Conservation (phyloP, 2,329 filamentous ascomycete species). For the Ophiocordyceps sinensis region DNA sequence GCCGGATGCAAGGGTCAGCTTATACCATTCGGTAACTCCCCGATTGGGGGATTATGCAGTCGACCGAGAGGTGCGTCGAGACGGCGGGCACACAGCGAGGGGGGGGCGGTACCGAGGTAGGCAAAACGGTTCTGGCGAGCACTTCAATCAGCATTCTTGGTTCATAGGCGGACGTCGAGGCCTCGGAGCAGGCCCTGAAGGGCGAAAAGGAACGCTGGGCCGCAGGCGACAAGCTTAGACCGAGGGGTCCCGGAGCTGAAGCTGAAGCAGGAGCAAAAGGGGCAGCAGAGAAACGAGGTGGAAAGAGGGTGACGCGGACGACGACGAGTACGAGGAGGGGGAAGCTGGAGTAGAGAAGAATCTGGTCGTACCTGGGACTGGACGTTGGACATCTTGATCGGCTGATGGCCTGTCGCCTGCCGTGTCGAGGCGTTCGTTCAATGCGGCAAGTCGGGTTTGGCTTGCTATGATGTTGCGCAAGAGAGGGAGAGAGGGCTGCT, state of each 20-base stretch:
- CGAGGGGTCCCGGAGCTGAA: neutral
- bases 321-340: neutral
- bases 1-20: constrained; percentile 4
- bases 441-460: constrained; percentile 17
- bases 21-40: neutral
- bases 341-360: neutral
- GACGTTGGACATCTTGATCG: constrained; percentile 45
- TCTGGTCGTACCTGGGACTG: constrained; percentile 38
- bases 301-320: neutral
- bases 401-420: constrained; percentile 31
- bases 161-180: neutral
- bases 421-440: constrained; percentile 18
- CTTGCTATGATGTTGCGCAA: constrained; percentile 15
- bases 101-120: constrained; percentile 69
- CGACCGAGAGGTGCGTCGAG: constrained; percentile 1
- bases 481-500: constrained; percentile 10
- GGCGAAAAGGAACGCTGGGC: neutral
- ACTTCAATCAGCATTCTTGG: constrained; percentile 1
- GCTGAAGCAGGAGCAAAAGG: neutral
- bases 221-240: neutral
- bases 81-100: constrained; percentile 1
- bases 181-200: neutral
- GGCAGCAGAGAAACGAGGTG: neutral
- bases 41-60: constrained; percentile 5
- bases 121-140: constrained; percentile 76